Evolutionary conservation across 2,329 filamentous ascomycete species (phyloP).

Genomic region (Colletotrichum sidae): DNA sequence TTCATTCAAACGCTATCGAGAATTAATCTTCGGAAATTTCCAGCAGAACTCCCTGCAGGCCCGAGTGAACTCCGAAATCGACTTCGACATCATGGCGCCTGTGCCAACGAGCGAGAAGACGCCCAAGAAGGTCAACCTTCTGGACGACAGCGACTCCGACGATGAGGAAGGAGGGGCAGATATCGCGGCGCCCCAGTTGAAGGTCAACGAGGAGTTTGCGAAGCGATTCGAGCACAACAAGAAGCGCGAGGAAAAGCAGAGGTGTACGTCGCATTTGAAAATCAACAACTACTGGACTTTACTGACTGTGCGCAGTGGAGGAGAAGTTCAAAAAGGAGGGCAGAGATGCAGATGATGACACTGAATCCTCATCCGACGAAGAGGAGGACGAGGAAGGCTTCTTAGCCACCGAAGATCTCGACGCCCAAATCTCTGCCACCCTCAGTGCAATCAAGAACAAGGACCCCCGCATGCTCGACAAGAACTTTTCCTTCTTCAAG

Average conservation of each 20-base stretch:
- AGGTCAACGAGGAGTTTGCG: conserved; percentile 92
- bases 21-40: conserved; percentile 4
- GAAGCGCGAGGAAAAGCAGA: conserved; percentile 88
- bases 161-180: conserved; percentile 55
- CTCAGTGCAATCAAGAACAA: conserved; percentile 89
- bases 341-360: conserved; percentile 61
- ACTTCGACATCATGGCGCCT: conserved; percentile 21
- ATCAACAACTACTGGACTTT: background rate
- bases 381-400: conserved; percentile 92
- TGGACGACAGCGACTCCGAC: conserved; percentile 68
- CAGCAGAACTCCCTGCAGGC: no score
- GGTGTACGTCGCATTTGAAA: conserved; percentile 59
- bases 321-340: conserved; percentile 77
- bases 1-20: conserved; percentile 5
- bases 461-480: conserved; percentile 91
- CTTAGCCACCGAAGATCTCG: conserved; percentile 85
- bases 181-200: conserved; percentile 63
- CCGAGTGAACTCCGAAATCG: background rate
- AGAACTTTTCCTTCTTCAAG: conserved; percentile 78
- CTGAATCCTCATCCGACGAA: conserved; percentile 78
- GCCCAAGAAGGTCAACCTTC: conserved; percentile 59
- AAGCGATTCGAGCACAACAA: conserved; percentile 96
- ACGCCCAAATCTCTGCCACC: conserved; percentile 88
- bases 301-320: conserved; percentile 70
- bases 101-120: conserved; percentile 28